Conservation (phyloP, 2,329 filamentous ascomycete genomes). For the Trichophyton verrucosum region DNA sequence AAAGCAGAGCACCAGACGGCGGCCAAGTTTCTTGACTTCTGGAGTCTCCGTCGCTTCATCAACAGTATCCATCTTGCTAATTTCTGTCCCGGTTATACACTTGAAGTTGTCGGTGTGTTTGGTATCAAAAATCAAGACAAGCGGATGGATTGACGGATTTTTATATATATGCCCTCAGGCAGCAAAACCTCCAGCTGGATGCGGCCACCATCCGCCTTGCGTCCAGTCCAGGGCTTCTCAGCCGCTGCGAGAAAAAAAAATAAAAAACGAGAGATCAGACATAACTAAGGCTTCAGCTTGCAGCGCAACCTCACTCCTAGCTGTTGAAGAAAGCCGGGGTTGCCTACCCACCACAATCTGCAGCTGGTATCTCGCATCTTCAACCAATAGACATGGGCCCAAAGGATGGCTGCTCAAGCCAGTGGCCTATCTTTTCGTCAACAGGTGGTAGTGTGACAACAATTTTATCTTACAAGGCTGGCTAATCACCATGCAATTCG, state of each 20-base stretch:
- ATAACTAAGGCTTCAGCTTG: not conserved
- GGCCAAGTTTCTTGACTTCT: not conserved
- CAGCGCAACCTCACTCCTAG: not conserved
- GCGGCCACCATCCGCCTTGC: not conserved
- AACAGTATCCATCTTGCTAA: not conserved
- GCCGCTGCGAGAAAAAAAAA: not conserved
- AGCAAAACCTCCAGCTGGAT: not conserved
- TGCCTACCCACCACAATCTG: not conserved
- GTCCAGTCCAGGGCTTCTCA: not conserved
- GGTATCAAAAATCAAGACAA: not conserved
- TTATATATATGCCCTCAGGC: not conserved
- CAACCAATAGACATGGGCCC: not conserved
- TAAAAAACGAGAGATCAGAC: not conserved
- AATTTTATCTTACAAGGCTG: not conserved
- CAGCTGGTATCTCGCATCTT: not conserved
- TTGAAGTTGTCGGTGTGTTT: not conserved
- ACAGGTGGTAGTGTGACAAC: not conserved
- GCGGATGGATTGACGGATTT: not conserved
- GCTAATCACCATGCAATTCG: not conserved
- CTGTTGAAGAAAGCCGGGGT: not conserved
- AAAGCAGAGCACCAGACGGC: slow-evolving; percentile 16
- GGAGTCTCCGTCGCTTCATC: not conserved
- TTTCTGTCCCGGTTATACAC: not conserved
- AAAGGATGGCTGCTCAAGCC: not conserved
- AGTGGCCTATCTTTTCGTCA: not conserved